Evolutionary conservation across 495 filamentous ascomycete species (phyloP).

Genomic region (Podospora sp.): DNA sequence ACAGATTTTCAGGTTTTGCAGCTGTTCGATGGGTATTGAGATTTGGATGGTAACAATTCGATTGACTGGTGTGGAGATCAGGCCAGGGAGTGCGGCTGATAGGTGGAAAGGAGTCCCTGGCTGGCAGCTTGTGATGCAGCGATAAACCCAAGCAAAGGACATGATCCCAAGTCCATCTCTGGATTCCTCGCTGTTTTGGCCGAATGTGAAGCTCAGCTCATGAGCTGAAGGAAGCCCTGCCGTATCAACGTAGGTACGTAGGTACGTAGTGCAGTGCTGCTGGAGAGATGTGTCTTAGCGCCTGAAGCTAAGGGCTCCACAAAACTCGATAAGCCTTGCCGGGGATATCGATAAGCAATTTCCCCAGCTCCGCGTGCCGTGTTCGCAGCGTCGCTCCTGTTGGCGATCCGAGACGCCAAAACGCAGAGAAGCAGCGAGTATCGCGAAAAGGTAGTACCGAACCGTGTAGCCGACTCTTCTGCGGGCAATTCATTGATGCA

Average conservation of each 20-base stretch:
- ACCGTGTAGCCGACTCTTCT: neutral
- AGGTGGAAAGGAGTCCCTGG: too few species aligned
- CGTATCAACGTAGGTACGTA: neutral
- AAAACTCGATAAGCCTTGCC: slow-evolving; percentile 36
- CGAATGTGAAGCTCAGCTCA: slow-evolving; percentile 1
- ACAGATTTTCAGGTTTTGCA: too few species aligned
- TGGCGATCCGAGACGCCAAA: slow-evolving; percentile 20
- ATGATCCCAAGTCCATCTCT: too few species aligned
- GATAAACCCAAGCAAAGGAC: neutral
- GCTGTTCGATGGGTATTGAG: too few species aligned
- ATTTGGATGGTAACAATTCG: too few species aligned
- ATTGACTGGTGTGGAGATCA: too few species aligned
- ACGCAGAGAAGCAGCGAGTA: neutral
- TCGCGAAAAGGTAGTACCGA: neutral
- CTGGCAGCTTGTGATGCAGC: too few species aligned
- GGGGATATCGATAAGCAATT: slow-evolving; percentile 39
- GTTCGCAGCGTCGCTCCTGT: slow-evolving; percentile 24
- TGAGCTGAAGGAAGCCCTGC: slow-evolving; percentile 2
- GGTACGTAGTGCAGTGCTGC: neutral
- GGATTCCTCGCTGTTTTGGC: neutral
- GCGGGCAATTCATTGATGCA: neutral
- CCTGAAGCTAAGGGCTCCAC: slow-evolving; percentile 27
- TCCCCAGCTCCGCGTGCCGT: slow-evolving; percentile 26
- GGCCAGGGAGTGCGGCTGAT: too few species aligned
- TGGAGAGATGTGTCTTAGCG: slow-evolving; percentile 19